These are phyloP conservation scores for Themeda triandra DNA, from an alignment of 176 grass and related monocot genomes.

Conservation along the genomic window DNA sequence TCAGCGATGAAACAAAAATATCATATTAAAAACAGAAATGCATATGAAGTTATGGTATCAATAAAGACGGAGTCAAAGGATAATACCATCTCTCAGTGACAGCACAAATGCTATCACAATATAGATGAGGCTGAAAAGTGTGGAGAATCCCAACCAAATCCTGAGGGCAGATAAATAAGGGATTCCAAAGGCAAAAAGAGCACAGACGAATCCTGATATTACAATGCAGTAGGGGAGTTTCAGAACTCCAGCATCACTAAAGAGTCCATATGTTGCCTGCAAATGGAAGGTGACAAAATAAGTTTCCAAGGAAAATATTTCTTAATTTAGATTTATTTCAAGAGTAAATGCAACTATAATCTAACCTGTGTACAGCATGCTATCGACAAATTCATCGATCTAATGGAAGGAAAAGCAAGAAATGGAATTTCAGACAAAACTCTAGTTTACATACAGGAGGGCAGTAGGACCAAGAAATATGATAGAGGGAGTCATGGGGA, in stretches of 20 bases:
- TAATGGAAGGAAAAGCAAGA: not conserved
- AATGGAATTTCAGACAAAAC: not conserved
- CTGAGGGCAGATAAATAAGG: slow-evolving; percentile 90
- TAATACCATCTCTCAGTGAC: slow-evolving; percentile 77
- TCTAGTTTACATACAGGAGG: not conserved
- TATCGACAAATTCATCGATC: slow-evolving; percentile 11
- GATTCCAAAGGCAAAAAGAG: slow-evolving; percentile 90
- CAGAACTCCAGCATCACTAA: slow-evolving; percentile 60
- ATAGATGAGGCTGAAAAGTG: slow-evolving; percentile 83
- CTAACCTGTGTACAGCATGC: not conserved
- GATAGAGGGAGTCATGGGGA: not conserved
- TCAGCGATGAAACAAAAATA: not conserved
- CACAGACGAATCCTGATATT: slow-evolving; percentile 78
- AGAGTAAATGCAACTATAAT: not conserved
- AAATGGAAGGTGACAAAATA: slow-evolving; percentile 22
- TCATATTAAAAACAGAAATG: slow-evolving; percentile 22
- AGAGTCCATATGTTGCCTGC: slow-evolving; percentile 85
- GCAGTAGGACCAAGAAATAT: not conserved
- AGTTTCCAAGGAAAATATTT: not conserved
- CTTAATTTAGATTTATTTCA: not conserved
- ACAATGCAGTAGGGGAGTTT: slow-evolving; percentile 97
- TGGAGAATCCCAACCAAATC: slow-evolving; percentile 94
- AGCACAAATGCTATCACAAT: slow-evolving; percentile 74
- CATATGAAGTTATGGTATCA: not conserved
- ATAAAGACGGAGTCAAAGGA: slow-evolving; percentile 10